Evolutionary conservation across 192 early-diverging fungal species (phyloP).

Genomic region (Irineochytrium annulatum): DNA sequence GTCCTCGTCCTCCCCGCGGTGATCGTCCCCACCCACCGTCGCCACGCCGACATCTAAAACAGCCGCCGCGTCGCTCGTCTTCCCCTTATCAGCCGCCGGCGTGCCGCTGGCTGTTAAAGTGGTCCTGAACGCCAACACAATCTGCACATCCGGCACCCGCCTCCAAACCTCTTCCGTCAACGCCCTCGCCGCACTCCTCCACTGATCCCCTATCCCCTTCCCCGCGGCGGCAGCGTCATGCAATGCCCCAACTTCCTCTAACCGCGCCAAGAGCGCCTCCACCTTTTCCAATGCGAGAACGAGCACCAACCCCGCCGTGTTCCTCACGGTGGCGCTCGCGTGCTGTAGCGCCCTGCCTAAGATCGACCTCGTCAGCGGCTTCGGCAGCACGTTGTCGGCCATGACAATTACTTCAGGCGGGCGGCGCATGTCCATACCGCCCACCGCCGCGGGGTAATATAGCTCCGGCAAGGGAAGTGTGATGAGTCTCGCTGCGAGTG

Average conservation of each 20-base stretch:
- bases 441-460: slow-evolving; percentile 23
- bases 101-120: no score
- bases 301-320: slow-evolving; percentile 55
- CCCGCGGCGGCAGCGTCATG: not conserved
- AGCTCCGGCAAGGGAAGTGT: slow-evolving; percentile 55
- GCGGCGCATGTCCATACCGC: slow-evolving; percentile 28
- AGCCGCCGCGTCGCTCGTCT: not conserved
- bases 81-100: not conserved
- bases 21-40: slow-evolving; percentile 19
- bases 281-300: slow-evolving; percentile 61
- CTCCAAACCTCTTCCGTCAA: slow-evolving; percentile 54
- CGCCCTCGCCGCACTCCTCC: slow-evolving; percentile 11
- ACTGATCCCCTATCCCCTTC: slow-evolving; percentile 6
- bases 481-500: slow-evolving; percentile 66
- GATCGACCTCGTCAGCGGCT: slow-evolving; percentile 44
- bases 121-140: slow-evolving; percentile 47
- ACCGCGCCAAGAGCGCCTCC: slow-evolving; percentile 1
- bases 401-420: slow-evolving; percentile 59
- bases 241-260: slow-evolving; percentile 7
- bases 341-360: slow-evolving; percentile 63
- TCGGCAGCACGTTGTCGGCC: slow-evolving; percentile 69
- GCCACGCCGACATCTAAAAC: not conserved
- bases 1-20: slow-evolving; percentile 42
- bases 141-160: slow-evolving; percentile 68
- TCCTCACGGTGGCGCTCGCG: slow-evolving; percentile 57